Conservation (phyloP, 2,329 filamentous ascomycete species). For the Colletotrichum paranaense region DNA sequence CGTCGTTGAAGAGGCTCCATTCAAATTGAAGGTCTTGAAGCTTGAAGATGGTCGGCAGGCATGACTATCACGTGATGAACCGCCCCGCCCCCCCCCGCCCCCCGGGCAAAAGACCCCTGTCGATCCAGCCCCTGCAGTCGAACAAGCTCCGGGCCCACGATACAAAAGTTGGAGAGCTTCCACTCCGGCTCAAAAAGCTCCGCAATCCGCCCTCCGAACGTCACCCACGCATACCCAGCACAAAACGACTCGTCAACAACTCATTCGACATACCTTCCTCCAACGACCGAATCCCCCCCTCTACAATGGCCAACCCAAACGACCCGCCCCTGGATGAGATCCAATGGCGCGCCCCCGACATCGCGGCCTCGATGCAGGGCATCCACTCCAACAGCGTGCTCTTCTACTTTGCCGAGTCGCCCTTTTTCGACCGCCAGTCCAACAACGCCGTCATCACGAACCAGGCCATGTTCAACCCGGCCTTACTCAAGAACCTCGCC, state of each 20-base stretch:
- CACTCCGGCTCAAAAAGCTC: slow-evolving; percentile 19
- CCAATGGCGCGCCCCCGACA: slow-evolving; percentile 69
- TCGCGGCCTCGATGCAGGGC: slow-evolving; percentile 63
- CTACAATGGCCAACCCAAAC: slow-evolving; percentile 55
- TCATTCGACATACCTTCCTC: not conserved
- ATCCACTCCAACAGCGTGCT: slow-evolving; percentile 74
- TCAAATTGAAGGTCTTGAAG: not conserved
- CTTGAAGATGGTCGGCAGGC: not conserved
- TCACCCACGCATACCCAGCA: not conserved
- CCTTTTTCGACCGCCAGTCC: slow-evolving; percentile 75
- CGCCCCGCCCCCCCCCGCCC: too few species aligned
- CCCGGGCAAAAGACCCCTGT: not conserved
- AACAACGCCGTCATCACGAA: slow-evolving; percentile 74
- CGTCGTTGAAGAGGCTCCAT: not conserved
- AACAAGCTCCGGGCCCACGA: slow-evolving; percentile 26
- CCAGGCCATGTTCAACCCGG: slow-evolving; percentile 71
- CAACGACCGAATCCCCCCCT: not conserved
- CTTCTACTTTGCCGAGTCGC: slow-evolving; percentile 75
- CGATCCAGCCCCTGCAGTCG: slow-evolving; percentile 15
- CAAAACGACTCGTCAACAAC: not conserved
- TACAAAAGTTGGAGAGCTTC: slow-evolving; percentile 26
- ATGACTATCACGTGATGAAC: not conserved
- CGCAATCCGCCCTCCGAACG: not conserved
- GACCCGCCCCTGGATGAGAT: slow-evolving; percentile 73
- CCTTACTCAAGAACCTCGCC: slow-evolving; percentile 66